Percentiles rank a stretch among this genome's conserved stretches.
These are phyloP conservation scores for Basipetospora chlamydospora DNA, from an alignment of 2,329 filamentous ascomycete genomes.

Conservation along the genomic window DNA sequence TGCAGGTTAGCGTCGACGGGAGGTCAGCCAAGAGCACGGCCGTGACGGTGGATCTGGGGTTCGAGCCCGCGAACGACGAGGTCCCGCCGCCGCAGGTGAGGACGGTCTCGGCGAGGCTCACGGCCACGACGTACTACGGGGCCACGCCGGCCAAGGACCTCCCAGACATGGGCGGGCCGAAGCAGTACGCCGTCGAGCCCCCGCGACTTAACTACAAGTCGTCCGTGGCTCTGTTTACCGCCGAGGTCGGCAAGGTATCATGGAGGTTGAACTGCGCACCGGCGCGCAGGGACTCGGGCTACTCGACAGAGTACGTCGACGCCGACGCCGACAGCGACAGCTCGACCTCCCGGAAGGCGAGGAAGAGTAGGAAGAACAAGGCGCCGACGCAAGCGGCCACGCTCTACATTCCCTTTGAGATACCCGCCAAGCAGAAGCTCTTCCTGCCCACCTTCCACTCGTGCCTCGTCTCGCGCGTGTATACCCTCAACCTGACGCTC, in stretches of 20 bases:
- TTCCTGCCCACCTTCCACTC: conserved; percentile 44
- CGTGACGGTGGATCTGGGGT: conserved; percentile 30
- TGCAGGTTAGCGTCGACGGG: conserved; percentile 36
- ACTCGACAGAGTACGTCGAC: conserved; percentile 26
- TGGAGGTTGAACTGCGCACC: conserved; percentile 25
- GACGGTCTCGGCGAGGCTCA: conserved; percentile 33
- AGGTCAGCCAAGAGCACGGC: conserved; percentile 25
- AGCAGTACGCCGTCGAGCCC: conserved; percentile 23
- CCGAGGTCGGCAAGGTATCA: conserved; percentile 17
- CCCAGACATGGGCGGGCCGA: conserved; percentile 35
- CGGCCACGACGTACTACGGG: conserved; percentile 37
- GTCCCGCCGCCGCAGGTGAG: conserved; percentile 32
- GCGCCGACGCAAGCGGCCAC: conserved; percentile 23
- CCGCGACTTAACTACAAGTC: conserved; percentile 31
- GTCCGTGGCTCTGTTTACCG: conserved; percentile 24
- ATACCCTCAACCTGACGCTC: conserved; percentile 32
- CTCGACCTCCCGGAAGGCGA: background rate
- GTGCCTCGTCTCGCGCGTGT: conserved; percentile 41
- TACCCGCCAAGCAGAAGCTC: conserved; percentile 33
- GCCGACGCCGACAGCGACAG: conserved; percentile 11
- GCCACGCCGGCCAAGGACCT: conserved; percentile 27
- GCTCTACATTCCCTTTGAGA: conserved; percentile 31
- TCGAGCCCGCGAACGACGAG: conserved; percentile 26
- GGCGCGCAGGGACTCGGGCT: conserved; percentile 37
- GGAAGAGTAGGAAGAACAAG: conserved; percentile 12